Base-by-base conservation (phyloP, 2,329 filamentous ascomycete genomes). In the Colletotrichum neosansevieriae region DNA sequence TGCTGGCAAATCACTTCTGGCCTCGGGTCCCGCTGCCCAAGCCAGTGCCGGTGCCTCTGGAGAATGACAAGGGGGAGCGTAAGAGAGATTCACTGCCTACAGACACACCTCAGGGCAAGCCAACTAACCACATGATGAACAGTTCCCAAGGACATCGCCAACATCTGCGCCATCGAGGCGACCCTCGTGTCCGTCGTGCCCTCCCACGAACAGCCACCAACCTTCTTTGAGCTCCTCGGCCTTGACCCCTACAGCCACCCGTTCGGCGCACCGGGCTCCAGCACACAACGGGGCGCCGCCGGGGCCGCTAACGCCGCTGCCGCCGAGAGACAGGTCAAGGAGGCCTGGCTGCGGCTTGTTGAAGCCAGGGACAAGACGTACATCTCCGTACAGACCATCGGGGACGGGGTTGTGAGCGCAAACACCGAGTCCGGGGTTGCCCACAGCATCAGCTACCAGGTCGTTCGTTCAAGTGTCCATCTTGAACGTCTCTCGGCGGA, bases 151-250 rank as follows among this genome's bases (percentile, higher is more conserved):
- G 19, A 49, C 9, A 49, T 49, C 45, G 45, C 45, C 45, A 9
- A 13, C 5, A 49, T 49, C 45, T 49, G 45, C 45, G 11, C 45
- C 17, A 49, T 24, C 45, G 45, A 49, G 45, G 0, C 19, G 7
- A 17, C 19, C 19, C 1, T 49, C 19, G 45, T 15, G 2, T 49
- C 17, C 21, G 10, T 13, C 19, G 19, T 49, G 45, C 45, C 19
- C 1, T 49, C 19, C 21, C 45, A 49, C 45, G 45, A 49, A 49
- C 45, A 49, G 13, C 45, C 19, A 29, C 45, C 45, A 17, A 49
- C 45, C 45, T 49, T 49, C 45, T 49, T 49, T 49, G 45, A 49
- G 45, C 17, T 49, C 19, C 45, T 49, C 19, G 17, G 45, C 45
- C 45, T 49, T 9, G 17, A 49, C 19, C 45, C 45, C 45, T 49